A percentile compares a stretch with the other conserved stretches of the same genome.
Evolutionary conservation across 2,329 filamentous ascomycete species (phyloP).

Genomic region (Lojkania enalia): DNA sequence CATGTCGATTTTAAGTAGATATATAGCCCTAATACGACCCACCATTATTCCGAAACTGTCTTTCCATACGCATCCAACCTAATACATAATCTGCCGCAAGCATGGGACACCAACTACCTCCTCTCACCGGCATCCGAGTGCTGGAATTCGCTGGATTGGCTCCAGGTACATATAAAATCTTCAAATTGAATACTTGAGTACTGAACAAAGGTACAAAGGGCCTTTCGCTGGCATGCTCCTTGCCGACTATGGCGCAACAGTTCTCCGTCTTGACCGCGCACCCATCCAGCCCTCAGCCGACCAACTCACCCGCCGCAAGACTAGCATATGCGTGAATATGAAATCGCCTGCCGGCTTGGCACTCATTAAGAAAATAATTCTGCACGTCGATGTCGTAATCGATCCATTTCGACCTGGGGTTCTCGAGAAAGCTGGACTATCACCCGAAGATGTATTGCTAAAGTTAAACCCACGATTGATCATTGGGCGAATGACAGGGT

Average conservation of each 20-base stretch:
- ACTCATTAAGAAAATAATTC: slow-evolving; percentile 68
- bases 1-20: slow-evolving; percentile 37
- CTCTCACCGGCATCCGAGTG: slow-evolving; percentile 62
- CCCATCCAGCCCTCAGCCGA: slow-evolving; percentile 63
- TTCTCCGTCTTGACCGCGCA: slow-evolving; percentile 80
- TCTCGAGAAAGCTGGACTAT: slow-evolving; percentile 79
- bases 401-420: slow-evolving; percentile 93
- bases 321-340: slow-evolving; percentile 78
- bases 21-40: slow-evolving; percentile 18
- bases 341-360: slow-evolving; percentile 66
- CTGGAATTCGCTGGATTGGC: slow-evolving; percentile 68
- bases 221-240: slow-evolving; percentile 85
- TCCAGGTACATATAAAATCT: slow-evolving; percentile 51
- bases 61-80: not conserved
- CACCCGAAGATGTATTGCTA: slow-evolving; percentile 67
- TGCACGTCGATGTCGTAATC: slow-evolving; percentile 75
- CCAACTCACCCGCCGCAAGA: slow-evolving; percentile 77
- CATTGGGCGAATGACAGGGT: slow-evolving; percentile 85
- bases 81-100: slow-evolving; percentile 1
- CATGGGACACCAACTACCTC: slow-evolving; percentile 47
- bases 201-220: slow-evolving; percentile 52
- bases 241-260: slow-evolving; percentile 81
- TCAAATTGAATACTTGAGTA: not conserved
- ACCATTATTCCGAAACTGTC: too few relatives aligned
- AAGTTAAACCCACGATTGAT: slow-evolving; percentile 74